These are phyloP conservation scores for Dianthus caryophyllus DNA, from an alignment of 148 eudicot species.

Conservation along the genomic window DNA sequence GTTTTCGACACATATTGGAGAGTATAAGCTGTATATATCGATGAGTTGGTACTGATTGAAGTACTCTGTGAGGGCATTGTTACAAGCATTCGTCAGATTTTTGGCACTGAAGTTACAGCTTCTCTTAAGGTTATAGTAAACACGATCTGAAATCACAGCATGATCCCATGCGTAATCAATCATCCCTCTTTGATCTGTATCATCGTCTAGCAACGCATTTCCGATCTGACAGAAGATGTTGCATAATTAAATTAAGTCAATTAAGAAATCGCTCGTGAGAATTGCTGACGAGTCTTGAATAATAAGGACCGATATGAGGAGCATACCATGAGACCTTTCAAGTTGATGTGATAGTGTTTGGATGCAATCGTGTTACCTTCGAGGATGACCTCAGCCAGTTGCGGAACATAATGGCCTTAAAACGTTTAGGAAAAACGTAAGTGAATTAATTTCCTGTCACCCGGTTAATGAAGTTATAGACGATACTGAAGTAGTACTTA, in stretches of 20 bases:
- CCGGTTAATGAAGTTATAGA: no score
- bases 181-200: constrained; percentile 77
- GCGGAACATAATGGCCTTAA: constrained; percentile 85
- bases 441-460: no score
- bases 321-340: constrained; percentile 78
- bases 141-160: constrained; percentile 62
- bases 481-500: not conserved
- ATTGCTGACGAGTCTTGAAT: not conserved
- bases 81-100: constrained; percentile 30
- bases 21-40: constrained; percentile 81
- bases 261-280: not conserved
- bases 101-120: constrained; percentile 50
- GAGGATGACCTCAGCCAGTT: constrained; percentile 56
- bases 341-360: constrained; percentile 45
- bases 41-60: constrained; percentile 58
- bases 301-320: not conserved
- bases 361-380: constrained; percentile 44
- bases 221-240: constrained; percentile 48
- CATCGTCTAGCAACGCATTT: constrained; percentile 73
- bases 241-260: not conserved
- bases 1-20: constrained; percentile 44
- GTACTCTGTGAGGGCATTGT: constrained; percentile 39
- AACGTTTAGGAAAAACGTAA: not conserved
- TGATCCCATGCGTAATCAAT: constrained; percentile 87
- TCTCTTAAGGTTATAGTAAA: constrained; percentile 44